Conservation (phyloP, 768 basidiomycete species). For the Phaffia australis region DNA sequence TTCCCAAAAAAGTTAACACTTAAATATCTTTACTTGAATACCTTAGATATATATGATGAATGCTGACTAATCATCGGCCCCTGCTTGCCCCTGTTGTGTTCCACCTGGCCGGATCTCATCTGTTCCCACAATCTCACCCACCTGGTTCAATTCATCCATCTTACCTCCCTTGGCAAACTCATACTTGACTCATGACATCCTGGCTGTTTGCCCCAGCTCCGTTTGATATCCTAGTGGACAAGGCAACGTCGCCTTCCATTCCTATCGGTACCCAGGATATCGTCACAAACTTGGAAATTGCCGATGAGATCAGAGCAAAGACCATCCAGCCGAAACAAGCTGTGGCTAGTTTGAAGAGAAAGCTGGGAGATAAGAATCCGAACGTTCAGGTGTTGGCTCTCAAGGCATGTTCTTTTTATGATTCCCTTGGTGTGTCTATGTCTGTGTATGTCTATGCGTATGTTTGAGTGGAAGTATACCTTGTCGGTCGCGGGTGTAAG, state of each 20-base stretch:
- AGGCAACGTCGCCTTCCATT: conserved; percentile 81
- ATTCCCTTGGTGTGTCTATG: not conserved
- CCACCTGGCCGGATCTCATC: too few species aligned
- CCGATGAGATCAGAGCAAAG: conserved; percentile 91
- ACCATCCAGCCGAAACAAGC: conserved; percentile 72
- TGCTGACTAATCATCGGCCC: too few species aligned
- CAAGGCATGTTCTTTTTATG: conserved; percentile 49
- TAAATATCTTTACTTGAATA: too few species aligned
- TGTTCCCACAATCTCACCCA: too few species aligned
- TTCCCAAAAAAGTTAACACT: too few species aligned
- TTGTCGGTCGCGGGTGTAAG: not conserved
- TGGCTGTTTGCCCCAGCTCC: conserved; percentile 16
- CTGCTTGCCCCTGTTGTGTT: too few species aligned
- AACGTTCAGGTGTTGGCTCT: conserved; percentile 87
- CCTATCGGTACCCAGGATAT: conserved; percentile 80
- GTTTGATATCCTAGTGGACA: conserved; percentile 75
- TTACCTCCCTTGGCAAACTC: too few species aligned
- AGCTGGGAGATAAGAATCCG: conserved; percentile 86
- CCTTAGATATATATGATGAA: too few species aligned
- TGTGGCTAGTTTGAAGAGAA: conserved; percentile 74
- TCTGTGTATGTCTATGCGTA: not conserved
- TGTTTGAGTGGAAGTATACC: not conserved
- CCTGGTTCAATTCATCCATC: too few species aligned
- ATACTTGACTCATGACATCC: conserved; percentile 8
- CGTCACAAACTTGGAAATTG: conserved; percentile 78